These are phyloP conservation scores for Darksidea phi DNA, from an alignment of 495 filamentous ascomycete genomes.

Conservation along the genomic window DNA sequence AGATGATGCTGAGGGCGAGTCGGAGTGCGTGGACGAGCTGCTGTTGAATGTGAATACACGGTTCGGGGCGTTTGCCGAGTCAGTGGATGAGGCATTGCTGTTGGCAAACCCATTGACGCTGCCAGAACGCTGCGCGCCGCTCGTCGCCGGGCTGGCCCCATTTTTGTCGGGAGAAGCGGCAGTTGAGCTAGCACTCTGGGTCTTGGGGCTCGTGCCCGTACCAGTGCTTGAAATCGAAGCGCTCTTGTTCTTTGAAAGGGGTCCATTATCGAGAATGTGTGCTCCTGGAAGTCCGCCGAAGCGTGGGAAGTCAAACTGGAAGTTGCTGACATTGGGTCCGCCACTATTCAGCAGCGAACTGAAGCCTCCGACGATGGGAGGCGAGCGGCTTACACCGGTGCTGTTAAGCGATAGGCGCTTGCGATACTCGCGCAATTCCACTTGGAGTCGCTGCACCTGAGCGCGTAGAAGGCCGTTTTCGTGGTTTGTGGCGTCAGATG, in stretches of 20 bases:
- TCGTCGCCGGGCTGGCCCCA: constrained; percentile 1
- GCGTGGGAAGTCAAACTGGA: constrained; percentile 92
- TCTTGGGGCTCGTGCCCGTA: constrained; percentile 38
- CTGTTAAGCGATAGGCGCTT: constrained; percentile 70
- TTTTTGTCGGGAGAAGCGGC: constrained; percentile 29
- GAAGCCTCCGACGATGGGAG: constrained; percentile 36
- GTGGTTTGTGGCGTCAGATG: constrained; percentile 74
- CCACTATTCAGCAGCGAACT: constrained; percentile 15
- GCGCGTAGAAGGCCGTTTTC: constrained; percentile 83
- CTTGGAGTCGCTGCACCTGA: constrained; percentile 81
- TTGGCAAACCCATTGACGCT: constrained; percentile 45
- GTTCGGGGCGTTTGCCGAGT: constrained; percentile 32
- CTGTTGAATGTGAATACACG: constrained; percentile 44
- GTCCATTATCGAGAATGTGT: constrained; percentile 55
- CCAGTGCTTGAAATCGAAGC: constrained; percentile 25
- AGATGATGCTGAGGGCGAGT: constrained; percentile 58
- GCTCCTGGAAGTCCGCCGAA: constrained; percentile 76
- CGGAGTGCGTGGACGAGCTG: constrained; percentile 50
- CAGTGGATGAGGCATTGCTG: constrained; percentile 32
- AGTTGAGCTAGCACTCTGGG: constrained; percentile 31
- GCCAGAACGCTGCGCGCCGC: constrained; percentile 31
- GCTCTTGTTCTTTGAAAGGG: constrained; percentile 35
- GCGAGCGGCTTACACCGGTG: constrained; percentile 48
- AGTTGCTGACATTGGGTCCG: constrained; percentile 57
- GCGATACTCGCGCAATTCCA: constrained; percentile 84